Conservation (phyloP, 352 stramenopile genomes). For the Globisporangium viniferum region DNA sequence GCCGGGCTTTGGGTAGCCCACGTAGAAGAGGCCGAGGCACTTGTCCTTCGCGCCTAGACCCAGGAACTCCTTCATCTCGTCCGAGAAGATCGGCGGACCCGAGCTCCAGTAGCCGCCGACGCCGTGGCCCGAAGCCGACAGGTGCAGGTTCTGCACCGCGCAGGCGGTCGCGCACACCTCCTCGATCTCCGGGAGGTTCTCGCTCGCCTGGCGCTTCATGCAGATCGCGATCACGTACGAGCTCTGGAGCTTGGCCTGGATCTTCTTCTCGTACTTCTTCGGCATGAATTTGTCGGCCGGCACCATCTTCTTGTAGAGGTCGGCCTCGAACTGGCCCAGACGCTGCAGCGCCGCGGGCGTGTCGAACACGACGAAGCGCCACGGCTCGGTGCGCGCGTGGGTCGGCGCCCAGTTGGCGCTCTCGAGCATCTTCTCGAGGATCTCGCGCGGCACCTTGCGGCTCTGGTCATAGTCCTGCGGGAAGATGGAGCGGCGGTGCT, state of each 20-base stretch:
- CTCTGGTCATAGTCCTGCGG: slow-evolving; percentile 59
- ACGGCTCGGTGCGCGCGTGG: slow-evolving; percentile 74
- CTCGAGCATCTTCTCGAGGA: slow-evolving; percentile 74
- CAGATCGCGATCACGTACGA: slow-evolving; percentile 84
- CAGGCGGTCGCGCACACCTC: slow-evolving; percentile 72
- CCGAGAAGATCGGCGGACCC: slow-evolving; percentile 48
- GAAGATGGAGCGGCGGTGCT: slow-evolving; percentile 70
- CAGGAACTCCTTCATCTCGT: slow-evolving; percentile 84
- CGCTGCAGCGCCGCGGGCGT: slow-evolving; percentile 42
- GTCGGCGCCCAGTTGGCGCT: slow-evolving; percentile 81
- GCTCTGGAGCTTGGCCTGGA: slow-evolving; percentile 60
- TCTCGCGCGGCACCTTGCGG: slow-evolving; percentile 43
- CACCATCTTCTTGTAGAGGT: slow-evolving; percentile 65
- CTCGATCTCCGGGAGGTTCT: slow-evolving; percentile 78
- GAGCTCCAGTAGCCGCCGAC: slow-evolving; percentile 89
- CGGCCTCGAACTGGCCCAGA: slow-evolving; percentile 59
- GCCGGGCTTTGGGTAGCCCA: slow-evolving; percentile 59
- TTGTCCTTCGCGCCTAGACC: slow-evolving; percentile 67
- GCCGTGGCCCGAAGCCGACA: slow-evolving; percentile 57
- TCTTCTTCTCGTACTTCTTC: slow-evolving; percentile 79
- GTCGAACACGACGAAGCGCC: slow-evolving; percentile 77
- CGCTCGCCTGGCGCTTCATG: slow-evolving; percentile 84
- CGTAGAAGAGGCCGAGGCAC: slow-evolving; percentile 83
- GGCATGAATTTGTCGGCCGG: slow-evolving; percentile 68
- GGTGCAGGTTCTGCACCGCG: slow-evolving; percentile 85